Evolutionary conservation across 345 rosid species (phyloP).

Genomic region (Brassica rapa): DNA sequence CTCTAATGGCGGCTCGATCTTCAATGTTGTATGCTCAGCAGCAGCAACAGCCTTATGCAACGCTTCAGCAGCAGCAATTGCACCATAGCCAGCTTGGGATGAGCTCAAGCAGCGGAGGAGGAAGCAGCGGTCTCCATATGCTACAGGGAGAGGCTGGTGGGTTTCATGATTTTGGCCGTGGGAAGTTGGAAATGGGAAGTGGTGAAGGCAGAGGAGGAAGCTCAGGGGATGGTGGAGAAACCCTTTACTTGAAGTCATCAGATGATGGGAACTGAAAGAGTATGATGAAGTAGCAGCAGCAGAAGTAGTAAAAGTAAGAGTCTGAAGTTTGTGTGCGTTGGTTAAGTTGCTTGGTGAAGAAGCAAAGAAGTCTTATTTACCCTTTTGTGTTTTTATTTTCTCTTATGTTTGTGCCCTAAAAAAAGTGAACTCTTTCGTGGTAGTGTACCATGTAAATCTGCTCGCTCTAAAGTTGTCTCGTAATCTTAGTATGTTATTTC

Average conservation of each 20-base stretch:
- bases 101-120: constrained; percentile 73
- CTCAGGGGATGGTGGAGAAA: constrained; percentile 87
- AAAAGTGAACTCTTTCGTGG: constrained; percentile 35
- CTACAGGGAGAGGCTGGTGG: constrained; percentile 49
- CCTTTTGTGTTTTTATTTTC: constrained; percentile 1
- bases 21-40: constrained; percentile 82
- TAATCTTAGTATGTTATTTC: constrained; percentile 34
- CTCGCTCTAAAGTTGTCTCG: constrained; percentile 32
- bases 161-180: constrained; percentile 79
- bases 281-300: constrained; percentile 36
- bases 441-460: constrained; percentile 40
- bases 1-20: constrained; percentile 86
- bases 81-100: constrained; percentile 93
- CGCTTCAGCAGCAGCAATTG: constrained; percentile 83
- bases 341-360: constrained; percentile 32
- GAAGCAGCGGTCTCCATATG: constrained; percentile 53
- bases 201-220: constrained; percentile 83
- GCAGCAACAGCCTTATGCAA: constrained; percentile 54
- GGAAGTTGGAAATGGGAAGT: constrained; percentile 81
- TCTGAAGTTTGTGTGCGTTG: constrained; percentile 33
- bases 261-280: constrained; percentile 68
- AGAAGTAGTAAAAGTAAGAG: constrained; percentile 24
- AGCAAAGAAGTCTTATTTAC: constrained; percentile 30
- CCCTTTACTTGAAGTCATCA: constrained; percentile 74
- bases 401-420: constrained; percentile 33